Evolutionary conservation across 179 eudicot genomes (phyloP), one percentile per base, ranked within the genome.

Genomic region (Spinacia oleracea): DNA sequence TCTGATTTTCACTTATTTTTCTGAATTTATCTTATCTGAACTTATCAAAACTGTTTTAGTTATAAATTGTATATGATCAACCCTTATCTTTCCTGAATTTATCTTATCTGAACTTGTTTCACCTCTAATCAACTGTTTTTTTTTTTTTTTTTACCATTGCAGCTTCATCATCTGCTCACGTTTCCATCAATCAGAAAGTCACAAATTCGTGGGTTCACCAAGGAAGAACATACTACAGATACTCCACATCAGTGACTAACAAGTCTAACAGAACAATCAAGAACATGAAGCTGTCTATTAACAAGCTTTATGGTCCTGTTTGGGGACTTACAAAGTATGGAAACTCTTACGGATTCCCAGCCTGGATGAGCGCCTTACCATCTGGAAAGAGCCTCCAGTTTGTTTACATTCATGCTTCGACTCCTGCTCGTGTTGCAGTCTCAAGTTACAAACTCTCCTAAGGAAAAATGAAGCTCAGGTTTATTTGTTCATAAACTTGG

Each of bases 331-430:
- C 90, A 0, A 89, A 90, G 77, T 82, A 72, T 5, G 91, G 88
- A 4, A 79, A 89, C 81, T 82, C 91, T 16, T 96, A 88, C 63
- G 64, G 76, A 70, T 89, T 96, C 75, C 99, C 99, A 4, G 74
- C 87, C 35, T 91, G 99, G 99, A 70, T 88, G 70, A 84, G 83
- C 67, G 81, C 89, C 46, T 81, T 96, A 60, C 81, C 88, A n/a
- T 85, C 97, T 20, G 94, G 97, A 46, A 93, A 90, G 75, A 93
- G 89, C 84, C 83, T 93, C 5, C 93, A 91, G 67, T 96, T 96
- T 75, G 96, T 91, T 27, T 96, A 96, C 85, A 86, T 96, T 83
- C 99, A 96, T 62, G 63, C 96, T 21, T 78, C 92, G 23, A 72
- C 89, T 55, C 90, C 89, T 59, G 98, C 98, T 0, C 70, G 80